phyloP scores from a whole-genome alignment of 495 filamentous ascomycete species.

The Hypoxylon lenormandii region DNA sequence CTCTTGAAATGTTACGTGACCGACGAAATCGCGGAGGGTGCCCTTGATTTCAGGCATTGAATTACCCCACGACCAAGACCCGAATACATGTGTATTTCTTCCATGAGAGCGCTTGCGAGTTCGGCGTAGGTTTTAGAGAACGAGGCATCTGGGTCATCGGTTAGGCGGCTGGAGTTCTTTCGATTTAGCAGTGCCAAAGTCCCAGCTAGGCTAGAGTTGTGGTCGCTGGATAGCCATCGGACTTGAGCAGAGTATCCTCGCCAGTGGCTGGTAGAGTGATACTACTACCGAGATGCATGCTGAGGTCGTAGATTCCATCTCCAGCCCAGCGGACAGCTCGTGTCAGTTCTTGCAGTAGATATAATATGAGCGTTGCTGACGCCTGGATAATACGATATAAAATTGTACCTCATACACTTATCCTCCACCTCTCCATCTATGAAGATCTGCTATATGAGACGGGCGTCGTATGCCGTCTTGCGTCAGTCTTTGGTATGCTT shows the following conservation, averaged over 20 bases:
- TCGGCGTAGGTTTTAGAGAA: slow-evolving; percentile 36
- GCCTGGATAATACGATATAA: slow-evolving; percentile 34
- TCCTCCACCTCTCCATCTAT: neutral
- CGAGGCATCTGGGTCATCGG: slow-evolving; percentile 31
- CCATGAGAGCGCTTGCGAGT: slow-evolving; percentile 30
- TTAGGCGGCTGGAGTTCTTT: slow-evolving; percentile 13
- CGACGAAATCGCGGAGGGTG: slow-evolving; percentile 5
- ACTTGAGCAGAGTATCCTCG: neutral
- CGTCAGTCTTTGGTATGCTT: neutral
- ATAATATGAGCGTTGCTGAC: slow-evolving; percentile 34
- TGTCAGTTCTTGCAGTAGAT: slow-evolving; percentile 31
- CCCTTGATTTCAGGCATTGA: slow-evolving; percentile 20
- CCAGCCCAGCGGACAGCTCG: slow-evolving; percentile 7
- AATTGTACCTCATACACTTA: neutral
- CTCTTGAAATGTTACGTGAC: slow-evolving; percentile 26
- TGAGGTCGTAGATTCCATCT: neutral
- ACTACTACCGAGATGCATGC: slow-evolving; percentile 4
- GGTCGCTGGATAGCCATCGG: slow-evolving; percentile 8
- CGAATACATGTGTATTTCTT: slow-evolving; percentile 39
- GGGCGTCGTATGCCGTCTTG: neutral
- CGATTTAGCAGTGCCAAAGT: slow-evolving; percentile 1
- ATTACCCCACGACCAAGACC: slow-evolving; percentile 2
- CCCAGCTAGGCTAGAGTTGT: slow-evolving; percentile 3
- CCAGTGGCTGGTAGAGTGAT: neutral
- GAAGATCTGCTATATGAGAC: neutral